A percentile compares a stretch with the other conserved stretches of the same genome.
These are phyloP conservation scores for Saccharata proteae DNA, from an alignment of 2,329 filamentous ascomycete genomes.

Conservation along the genomic window DNA sequence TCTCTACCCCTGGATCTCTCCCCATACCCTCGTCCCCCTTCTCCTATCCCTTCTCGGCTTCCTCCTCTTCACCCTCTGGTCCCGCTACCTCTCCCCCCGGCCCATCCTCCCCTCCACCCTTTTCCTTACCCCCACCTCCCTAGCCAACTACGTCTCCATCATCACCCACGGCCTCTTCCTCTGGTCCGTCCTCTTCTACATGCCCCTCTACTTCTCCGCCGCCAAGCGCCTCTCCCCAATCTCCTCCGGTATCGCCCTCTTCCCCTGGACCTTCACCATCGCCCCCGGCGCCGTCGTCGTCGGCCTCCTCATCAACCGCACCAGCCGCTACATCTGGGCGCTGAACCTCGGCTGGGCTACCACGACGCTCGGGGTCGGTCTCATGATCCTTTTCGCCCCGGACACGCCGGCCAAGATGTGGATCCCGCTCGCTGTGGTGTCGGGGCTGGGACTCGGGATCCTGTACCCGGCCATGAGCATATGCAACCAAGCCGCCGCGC, in stretches of 20 bases:
- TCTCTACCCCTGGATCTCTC: conserved; percentile 13
- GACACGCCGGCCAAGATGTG: conserved; percentile 27
- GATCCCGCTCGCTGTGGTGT: conserved; percentile 32
- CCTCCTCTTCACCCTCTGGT: conserved; percentile 14
- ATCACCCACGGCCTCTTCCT: conserved; percentile 19
- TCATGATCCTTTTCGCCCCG: conserved; percentile 28
- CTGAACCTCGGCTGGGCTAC: conserved; percentile 21
- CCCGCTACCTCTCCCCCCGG: conserved; percentile 11
- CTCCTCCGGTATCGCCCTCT: conserved; percentile 15
- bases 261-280: conserved; percentile 20
- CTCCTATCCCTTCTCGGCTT: conserved; percentile 13
- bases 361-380: conserved; percentile 29
- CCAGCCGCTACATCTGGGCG: conserved; percentile 15
- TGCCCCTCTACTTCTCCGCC: conserved; percentile 21
- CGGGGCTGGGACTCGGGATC: conserved; percentile 31
- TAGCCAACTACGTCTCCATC: conserved; percentile 18
- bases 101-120: conserved; percentile 20
- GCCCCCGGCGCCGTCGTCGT: conserved; percentile 14
- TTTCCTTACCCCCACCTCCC: conserved; percentile 17
- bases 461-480: conserved; percentile 31
- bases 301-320: conserved; percentile 15
- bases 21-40: conserved; percentile 13
- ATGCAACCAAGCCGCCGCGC: conserved; percentile 29
- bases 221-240: conserved; percentile 14
- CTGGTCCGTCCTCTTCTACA: conserved; percentile 17